Evolutionary conservation across 805 yeast genomes (phyloP).

Genomic region (Schizosaccharomyces octosporus): DNA sequence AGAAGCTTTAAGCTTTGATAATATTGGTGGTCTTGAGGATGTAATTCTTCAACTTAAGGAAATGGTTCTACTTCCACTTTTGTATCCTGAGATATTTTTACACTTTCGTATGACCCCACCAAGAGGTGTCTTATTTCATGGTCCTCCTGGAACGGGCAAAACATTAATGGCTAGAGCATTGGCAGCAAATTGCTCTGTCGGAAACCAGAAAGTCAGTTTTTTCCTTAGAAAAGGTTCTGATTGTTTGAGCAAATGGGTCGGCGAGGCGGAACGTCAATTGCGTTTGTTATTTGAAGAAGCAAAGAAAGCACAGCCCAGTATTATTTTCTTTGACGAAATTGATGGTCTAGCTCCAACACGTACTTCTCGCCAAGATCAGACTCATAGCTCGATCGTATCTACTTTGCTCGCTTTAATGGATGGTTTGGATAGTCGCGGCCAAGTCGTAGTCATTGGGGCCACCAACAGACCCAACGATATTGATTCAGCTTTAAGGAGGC

Average conservation of each 20-base stretch:
- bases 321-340: slow-evolving; percentile 90
- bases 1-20: slow-evolving; percentile 59
- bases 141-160: slow-evolving; percentile 98
- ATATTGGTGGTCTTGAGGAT: slow-evolving; percentile 76
- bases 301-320: slow-evolving; percentile 79
- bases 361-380: slow-evolving; percentile 91
- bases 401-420: slow-evolving; percentile 90
- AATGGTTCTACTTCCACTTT: slow-evolving; percentile 80
- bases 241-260: slow-evolving; percentile 92
- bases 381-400: slow-evolving; percentile 90
- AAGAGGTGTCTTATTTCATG: slow-evolving; percentile 88
- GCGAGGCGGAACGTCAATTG: slow-evolving; percentile 91
- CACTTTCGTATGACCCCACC: slow-evolving; percentile 86
- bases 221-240: slow-evolving; percentile 98
- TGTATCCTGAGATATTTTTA: slow-evolving; percentile 83
- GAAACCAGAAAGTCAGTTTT: slow-evolving; percentile 67
- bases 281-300: slow-evolving; percentile 87
- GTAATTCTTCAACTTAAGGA: slow-evolving; percentile 83
- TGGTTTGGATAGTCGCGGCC: slow-evolving; percentile 97
- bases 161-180: slow-evolving; percentile 92
- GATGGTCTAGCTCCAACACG: slow-evolving; percentile 86
- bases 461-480: slow-evolving; percentile 93
- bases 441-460: slow-evolving; percentile 93
- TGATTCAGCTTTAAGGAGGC: slow-evolving; percentile 93
- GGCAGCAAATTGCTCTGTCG: slow-evolving; percentile 81